Base-by-base conservation (phyloP, 169 alveolate genomes). In the Cryptosporidium felis region DNA sequence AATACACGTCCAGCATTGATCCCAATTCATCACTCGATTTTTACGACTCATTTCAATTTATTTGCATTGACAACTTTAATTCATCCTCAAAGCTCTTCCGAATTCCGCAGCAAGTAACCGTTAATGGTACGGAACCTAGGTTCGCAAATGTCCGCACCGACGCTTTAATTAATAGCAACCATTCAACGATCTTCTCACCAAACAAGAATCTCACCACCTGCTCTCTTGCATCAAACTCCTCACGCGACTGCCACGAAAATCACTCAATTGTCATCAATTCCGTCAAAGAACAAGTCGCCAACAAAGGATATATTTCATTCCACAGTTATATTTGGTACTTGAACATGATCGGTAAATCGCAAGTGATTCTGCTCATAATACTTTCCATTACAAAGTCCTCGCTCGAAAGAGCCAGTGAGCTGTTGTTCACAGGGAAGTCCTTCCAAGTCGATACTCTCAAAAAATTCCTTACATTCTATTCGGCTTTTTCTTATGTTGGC, bases 321-420 rank as follows among this genome's bases (percentile, higher is more conserved):
- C 5, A 40, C 1, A 53, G 60, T 21, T 74, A 74, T 61, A 30
- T 10, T 9, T 74, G 85, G 85, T 74, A 74, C 23, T 21, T 74
- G 5, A 14, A 26, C 2, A 74, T 53, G 5, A 40, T 53, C 6
- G 85, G 85, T 0, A 53, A n/a, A 10, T 12, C n/a, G 3, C 10
- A 26, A 36, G 56, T 61, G 18, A 8, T 47, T n/a, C 0, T 30
- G 36, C 16, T 74, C 5, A 5, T 40, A 5, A 0, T 53, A 12
- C 16, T 53, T 0, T 36, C 53, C 8, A 4, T 63, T 18, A 44
- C 21, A 1, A 74, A 74, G 26, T 74, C 85, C 1, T 16, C 40
- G 1, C 18, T 53, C 6, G 67, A 49, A 21, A 74, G 67, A 49
- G 12, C 41, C 0, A 53, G 85, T 36, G 85, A 74, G 30, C 14